Evolutionary conservation across 805 yeast genomes (phyloP).

Genomic region (Myxozyma neglecta): DNA sequence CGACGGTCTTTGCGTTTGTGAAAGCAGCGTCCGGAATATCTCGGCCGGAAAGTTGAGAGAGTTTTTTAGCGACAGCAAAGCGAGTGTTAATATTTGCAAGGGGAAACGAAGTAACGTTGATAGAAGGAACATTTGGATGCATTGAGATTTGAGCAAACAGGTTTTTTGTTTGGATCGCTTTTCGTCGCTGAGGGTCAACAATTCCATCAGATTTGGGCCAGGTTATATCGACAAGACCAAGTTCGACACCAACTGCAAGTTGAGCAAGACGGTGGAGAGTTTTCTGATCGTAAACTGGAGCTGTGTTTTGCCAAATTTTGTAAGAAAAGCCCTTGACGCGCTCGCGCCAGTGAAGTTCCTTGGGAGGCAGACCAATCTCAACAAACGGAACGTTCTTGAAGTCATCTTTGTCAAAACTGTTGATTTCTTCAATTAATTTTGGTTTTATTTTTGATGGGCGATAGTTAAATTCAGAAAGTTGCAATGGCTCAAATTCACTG

Average conservation of each 20-base stretch:
- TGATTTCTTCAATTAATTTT: neutral
- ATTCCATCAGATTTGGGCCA: slow-evolving; percentile 14
- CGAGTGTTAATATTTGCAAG: slow-evolving; percentile 13
- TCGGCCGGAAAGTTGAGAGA: slow-evolving; percentile 26
- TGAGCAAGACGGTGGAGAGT: slow-evolving; percentile 10
- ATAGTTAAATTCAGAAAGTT: slow-evolving; percentile 16
- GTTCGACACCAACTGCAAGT: slow-evolving; percentile 17
- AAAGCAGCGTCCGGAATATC: slow-evolving; percentile 21
- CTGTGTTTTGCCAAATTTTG: slow-evolving; percentile 13
- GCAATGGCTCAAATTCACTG: slow-evolving; percentile 8
- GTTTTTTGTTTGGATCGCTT: neutral
- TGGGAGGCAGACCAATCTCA: slow-evolving; percentile 18
- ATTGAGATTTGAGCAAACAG: slow-evolving; percentile 5
- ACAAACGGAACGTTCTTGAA: neutral
- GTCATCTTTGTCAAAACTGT: neutral
- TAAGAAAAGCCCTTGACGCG: slow-evolving; percentile 7
- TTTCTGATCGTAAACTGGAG: slow-evolving; percentile 5
- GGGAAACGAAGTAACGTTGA: slow-evolving; percentile 3
- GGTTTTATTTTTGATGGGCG: slow-evolving; percentile 15
- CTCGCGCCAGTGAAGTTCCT: neutral
- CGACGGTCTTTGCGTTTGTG: slow-evolving; percentile 9
- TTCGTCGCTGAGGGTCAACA: neutral
- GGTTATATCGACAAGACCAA: slow-evolving; percentile 12
- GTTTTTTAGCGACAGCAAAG: slow-evolving; percentile 21
- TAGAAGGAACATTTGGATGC: neutral